Evolutionary conservation across 148 eudicot species (phyloP).

Genomic region (Camellia sinensis): DNA sequence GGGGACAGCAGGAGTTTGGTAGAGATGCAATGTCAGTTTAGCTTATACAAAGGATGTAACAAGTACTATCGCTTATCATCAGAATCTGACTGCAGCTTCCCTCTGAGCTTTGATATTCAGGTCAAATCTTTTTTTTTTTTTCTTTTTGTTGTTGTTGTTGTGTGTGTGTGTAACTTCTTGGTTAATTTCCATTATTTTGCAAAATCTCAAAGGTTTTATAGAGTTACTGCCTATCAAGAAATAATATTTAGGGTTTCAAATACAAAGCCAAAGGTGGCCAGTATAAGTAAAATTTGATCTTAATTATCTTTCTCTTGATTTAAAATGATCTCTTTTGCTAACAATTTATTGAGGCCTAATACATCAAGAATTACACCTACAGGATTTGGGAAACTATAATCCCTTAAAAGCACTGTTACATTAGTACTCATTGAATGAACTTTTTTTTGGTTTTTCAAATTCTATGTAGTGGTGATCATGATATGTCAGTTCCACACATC

Average conservation of each 20-base stretch:
- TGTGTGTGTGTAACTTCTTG: too few species aligned
- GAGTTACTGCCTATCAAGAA: background rate
- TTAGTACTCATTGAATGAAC: background rate
- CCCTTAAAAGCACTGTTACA: too few species aligned
- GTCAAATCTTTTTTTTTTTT: slow-evolving; percentile 2
- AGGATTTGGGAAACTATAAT: too few species aligned
- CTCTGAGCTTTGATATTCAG: slow-evolving; percentile 37
- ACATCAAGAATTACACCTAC: too few species aligned
- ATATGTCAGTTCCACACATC: slow-evolving; percentile 30
- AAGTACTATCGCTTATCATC: slow-evolving; percentile 32
- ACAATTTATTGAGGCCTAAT: too few species aligned
- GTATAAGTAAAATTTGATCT: too few species aligned
- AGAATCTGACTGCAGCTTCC: slow-evolving; percentile 25
- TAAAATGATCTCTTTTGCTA: too few species aligned
- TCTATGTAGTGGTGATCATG: slow-evolving; percentile 38
- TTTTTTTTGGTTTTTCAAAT: background rate
- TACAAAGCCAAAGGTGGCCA: too few species aligned
- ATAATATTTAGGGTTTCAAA: too few species aligned
- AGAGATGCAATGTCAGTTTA: slow-evolving; percentile 25
- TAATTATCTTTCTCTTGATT: too few species aligned
- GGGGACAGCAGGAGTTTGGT: slow-evolving; percentile 28
- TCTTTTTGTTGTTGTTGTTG: too few species aligned
- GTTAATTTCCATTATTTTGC: background rate
- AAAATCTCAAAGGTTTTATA: background rate
- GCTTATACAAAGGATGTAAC: slow-evolving; percentile 25